Percentiles rank a stretch among this genome's conserved stretches.
These are phyloP conservation scores for Cytauxzoon felis DNA, from an alignment of 169 alveolate genomes.

Conservation along the genomic window DNA sequence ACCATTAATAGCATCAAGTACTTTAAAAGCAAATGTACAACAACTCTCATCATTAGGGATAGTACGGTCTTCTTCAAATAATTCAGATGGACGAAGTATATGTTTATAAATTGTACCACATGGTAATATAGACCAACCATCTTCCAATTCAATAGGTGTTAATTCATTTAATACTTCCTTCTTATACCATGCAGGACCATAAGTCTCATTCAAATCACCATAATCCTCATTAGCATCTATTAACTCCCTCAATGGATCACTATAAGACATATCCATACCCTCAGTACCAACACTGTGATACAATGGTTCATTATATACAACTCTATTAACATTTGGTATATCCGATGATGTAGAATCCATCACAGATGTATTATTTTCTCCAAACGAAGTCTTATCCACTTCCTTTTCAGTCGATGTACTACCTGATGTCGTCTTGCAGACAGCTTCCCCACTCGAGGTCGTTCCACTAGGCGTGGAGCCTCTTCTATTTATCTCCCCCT, in stretches of 20 bases:
- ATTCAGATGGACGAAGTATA: slow-evolving; percentile 18
- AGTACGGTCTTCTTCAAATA: neutral
- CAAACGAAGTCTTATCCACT: no score
- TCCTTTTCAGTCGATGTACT: no score
- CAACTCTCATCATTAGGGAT: slow-evolving; percentile 22
- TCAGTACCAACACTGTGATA: no score
- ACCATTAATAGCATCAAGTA: slow-evolving; percentile 34
- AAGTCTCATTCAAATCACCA: slow-evolving; percentile 6
- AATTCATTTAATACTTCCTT: slow-evolving; percentile 1
- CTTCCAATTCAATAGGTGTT: slow-evolving; percentile 31
- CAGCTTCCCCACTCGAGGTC: no score
- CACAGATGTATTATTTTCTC: no score
- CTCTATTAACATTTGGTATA: no score
- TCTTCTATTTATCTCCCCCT: no score
- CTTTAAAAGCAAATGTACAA: slow-evolving; percentile 34
- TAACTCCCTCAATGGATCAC: slow-evolving; percentile 8
- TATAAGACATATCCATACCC: neutral
- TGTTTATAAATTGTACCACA: slow-evolving; percentile 56
- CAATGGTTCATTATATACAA: no score
- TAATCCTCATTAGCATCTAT: slow-evolving; percentile 8
- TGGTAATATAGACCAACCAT: slow-evolving; percentile 59
- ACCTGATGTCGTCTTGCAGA: no score
- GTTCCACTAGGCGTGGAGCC: no score
- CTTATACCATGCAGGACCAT: slow-evolving; percentile 40
- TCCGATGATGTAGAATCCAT: no score